Base-by-base conservation (phyloP, 2,329 filamentous ascomycete species). In the Colletotrichum tofieldiae region DNA sequence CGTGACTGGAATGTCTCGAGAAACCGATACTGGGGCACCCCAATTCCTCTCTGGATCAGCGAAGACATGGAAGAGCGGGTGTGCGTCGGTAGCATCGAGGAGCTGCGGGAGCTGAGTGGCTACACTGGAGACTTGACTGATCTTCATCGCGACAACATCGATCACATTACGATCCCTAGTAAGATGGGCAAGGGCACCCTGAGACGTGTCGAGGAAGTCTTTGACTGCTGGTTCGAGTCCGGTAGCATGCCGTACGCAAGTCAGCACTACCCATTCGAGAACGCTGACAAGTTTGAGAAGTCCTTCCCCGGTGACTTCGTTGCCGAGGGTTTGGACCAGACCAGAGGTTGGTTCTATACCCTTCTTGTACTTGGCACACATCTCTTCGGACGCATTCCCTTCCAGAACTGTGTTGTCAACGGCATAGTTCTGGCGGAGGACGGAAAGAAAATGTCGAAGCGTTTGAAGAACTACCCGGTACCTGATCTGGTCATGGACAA, bases 391-490 rank as follows among this genome's bases (percentile, higher is more conserved):
- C 89, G 91, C 45, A 90, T 95, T 2, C 95, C 96, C 0, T 98
- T 98, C 87, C 92, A 96, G 84, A 98, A 98, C 81, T 97, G 94
- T 77, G 94, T 98, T n/a, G 95, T 98, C 74, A 98, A 97, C 79
- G 95, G 95, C 61, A 96, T 98, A 74, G 95, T 98, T 5, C 88
- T 98, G 51, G 95, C 95, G 0, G 95, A 97, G 80, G 94, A 98
- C 78, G 96, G 96, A 67, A 98, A 98, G 87, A 98, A 98, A 87
- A 98, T 98, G 96, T 98, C 95, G 8, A 98, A 98, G 84, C 91
- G 96, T 65, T 87, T 98, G 70, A 97, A 98, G 86, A 98, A 98
- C 83, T 98, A 98, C 82, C 96, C 96, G 0, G 95, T 98, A 78
- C 96, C 96, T 14, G 86, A 86, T 68, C 85, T 94, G 63, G 90